phyloP scores from a whole-genome alignment of 2,329 filamentous ascomycete genomes.

The Phaeosphaeria sp. region DNA sequence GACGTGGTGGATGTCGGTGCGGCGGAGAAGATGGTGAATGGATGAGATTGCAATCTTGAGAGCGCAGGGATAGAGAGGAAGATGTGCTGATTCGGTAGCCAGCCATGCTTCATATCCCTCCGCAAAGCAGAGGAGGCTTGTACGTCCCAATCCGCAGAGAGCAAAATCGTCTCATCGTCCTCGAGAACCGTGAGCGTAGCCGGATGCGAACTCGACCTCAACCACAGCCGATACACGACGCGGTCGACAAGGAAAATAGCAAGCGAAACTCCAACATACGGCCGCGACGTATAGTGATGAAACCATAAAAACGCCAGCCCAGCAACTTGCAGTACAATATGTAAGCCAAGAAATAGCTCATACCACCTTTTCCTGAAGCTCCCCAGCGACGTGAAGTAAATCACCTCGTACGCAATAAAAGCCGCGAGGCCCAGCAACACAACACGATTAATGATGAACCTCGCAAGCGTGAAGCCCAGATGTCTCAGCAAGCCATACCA shows the following conservation, averaged over 20 bases:
- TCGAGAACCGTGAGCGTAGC: constrained; percentile 62
- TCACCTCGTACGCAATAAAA: constrained; percentile 64
- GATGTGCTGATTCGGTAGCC: constrained; percentile 68
- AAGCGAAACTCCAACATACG: constrained; percentile 62
- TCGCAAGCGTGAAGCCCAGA: constrained; percentile 56
- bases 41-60: constrained; percentile 65
- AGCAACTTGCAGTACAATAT: constrained; percentile 63
- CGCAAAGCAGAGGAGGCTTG: constrained; percentile 12
- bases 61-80: constrained; percentile 67
- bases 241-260: constrained; percentile 65
- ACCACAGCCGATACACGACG: constrained; percentile 61
- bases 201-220: constrained; percentile 57
- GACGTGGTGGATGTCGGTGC: constrained; percentile 55
- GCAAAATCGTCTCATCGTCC: constrained; percentile 62
- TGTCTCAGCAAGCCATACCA: constrained; percentile 62
- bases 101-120: constrained; percentile 57
- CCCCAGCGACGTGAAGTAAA: constrained; percentile 67
- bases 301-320: constrained; percentile 65
- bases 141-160: constrained; percentile 55
- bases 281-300: constrained; percentile 61
- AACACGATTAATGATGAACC: constrained; percentile 60
- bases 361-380: constrained; percentile 67
- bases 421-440: constrained; percentile 63
- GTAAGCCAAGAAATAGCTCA: constrained; percentile 66
- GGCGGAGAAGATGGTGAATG: constrained; percentile 70